Conservation (phyloP, 2,329 filamentous ascomycete genomes). For the Botryotinia globosa region DNA sequence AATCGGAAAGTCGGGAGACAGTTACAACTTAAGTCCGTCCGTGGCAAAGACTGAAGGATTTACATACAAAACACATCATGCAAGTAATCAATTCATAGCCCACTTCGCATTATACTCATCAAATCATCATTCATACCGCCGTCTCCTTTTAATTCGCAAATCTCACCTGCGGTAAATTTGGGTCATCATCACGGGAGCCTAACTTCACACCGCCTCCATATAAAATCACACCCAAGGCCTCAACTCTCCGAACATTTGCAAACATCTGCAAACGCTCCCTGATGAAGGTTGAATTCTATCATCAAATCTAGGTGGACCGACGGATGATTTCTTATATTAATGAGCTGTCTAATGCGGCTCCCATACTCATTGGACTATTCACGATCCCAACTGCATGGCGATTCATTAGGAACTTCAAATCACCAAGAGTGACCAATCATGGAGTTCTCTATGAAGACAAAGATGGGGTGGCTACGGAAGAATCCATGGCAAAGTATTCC, state of each 20-base stretch:
- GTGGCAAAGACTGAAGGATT: background rate
- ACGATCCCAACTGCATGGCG: conserved; percentile 29
- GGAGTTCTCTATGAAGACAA: conserved; percentile 56
- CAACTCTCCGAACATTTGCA: background rate
- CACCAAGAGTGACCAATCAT: conserved; percentile 22
- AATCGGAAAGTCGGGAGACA: background rate
- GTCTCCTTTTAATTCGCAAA: background rate
- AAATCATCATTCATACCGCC: background rate
- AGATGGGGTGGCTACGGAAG: conserved; percentile 65
- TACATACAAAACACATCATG: background rate
- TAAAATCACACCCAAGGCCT: background rate
- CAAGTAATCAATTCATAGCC: background rate
- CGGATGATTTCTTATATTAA: conserved; percentile 16
- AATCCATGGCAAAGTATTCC: conserved; percentile 60
- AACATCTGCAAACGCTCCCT: background rate
- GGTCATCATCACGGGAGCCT: conserved; percentile 1
- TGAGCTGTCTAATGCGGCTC: conserved; percentile 18
- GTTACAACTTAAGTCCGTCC: background rate
- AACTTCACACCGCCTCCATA: conserved; percentile 10
- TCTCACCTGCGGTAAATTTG: background rate
- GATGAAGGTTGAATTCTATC: background rate
- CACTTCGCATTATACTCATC: background rate
- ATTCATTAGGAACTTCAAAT: conserved; percentile 26
- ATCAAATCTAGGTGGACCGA: conserved; percentile 17
- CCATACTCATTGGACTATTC: conserved; percentile 23